These are phyloP conservation scores for Rhizopogon rudus DNA, from an alignment of 768 basidiomycete genomes.

Conservation along the genomic window DNA sequence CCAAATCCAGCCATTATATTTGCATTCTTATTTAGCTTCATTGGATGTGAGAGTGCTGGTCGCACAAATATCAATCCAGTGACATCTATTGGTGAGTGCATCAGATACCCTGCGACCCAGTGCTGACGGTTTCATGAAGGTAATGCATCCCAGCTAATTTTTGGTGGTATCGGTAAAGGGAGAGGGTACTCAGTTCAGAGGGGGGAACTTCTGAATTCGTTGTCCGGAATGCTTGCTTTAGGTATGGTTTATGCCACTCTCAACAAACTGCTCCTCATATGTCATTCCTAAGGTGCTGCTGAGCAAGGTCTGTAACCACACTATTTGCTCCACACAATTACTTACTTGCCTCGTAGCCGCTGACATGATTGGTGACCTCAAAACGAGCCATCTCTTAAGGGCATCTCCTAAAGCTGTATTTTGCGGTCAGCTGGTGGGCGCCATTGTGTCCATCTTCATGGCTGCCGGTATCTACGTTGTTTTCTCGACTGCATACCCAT, in stretches of 20 bases:
- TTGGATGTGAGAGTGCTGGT: conserved; percentile 57
- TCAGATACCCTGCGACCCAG: not conserved
- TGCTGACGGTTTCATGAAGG: conserved; percentile 13
- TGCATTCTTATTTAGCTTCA: conserved; percentile 63
- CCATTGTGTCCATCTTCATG: conserved; percentile 58
- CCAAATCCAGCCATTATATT: conserved; percentile 38
- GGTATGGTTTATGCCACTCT: conserved; percentile 5
- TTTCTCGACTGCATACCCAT: conserved; percentile 58
- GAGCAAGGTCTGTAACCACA: conserved; percentile 15
- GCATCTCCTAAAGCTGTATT: conserved; percentile 63
- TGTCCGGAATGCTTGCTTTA: conserved; percentile 23
- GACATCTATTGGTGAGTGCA: conserved; percentile 39
- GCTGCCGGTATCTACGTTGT: conserved; percentile 53
- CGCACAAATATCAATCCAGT: conserved; percentile 61
- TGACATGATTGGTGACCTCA: conserved; percentile 67
- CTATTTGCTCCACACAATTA: not conserved
- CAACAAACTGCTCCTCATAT: not conserved
- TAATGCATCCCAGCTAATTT: conserved; percentile 55
- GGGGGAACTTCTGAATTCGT: conserved; percentile 15
- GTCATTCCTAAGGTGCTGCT: conserved; percentile 11
- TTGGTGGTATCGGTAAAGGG: conserved; percentile 56
- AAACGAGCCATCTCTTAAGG: conserved; percentile 65
- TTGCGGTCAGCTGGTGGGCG: conserved; percentile 52
- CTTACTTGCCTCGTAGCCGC: conserved; percentile 24
- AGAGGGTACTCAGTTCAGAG: conserved; percentile 17